Base-by-base conservation (phyloP, 2,329 filamentous ascomycete species). In the Fusarium nisikadoi region DNA sequence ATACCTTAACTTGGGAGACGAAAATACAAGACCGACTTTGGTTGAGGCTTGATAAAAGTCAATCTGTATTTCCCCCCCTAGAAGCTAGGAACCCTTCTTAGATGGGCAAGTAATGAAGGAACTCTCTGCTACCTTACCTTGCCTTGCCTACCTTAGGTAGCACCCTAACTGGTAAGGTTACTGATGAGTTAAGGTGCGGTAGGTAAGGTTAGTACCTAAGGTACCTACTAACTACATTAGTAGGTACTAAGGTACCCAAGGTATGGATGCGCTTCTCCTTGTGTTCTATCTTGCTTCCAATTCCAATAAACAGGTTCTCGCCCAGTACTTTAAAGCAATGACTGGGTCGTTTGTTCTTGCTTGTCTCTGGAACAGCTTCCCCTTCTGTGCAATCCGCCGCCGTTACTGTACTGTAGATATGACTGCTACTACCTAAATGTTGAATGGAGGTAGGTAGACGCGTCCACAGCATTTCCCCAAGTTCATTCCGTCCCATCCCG, bases 381-480 rank as follows among this genome's bases (percentile, higher is more conserved):
- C 62, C 23, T 58, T 41, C n/a, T 19, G 31, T 45, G 59, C 39
- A 59, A 58, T 53, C 49, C 20, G 31, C 25, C 33, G 20, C 38
- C 29, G 6, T 54, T 23, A 20, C 35, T 33, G 36, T 25, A n/a
- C 19, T 33, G n/a, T 38, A 31, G 23, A 41, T 33, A 25, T 25
- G 23, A 25, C 23, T 25, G 16, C 43, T 23, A 23, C 25, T 47
- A 47, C 45, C 45, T 12, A 33, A 62, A 53, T 43, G 50, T 29
- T 63, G 29, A 25, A 31, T 25, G 35, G 41, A 54, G 27, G 33
- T 33, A 57, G 57, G 27, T 45, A 57, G 43, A 65, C 60, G 31
- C 62, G 50, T 65, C 38, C 31, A 62, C 27, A 66, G 38, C 52
- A 43, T 45, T 69, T 70, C 64, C 46, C 59, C 65, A 70, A 61